Evolutionary conservation across 1,284 basidiomycete genomes (phyloP).

Genomic region (Coniferiporia weirii): DNA sequence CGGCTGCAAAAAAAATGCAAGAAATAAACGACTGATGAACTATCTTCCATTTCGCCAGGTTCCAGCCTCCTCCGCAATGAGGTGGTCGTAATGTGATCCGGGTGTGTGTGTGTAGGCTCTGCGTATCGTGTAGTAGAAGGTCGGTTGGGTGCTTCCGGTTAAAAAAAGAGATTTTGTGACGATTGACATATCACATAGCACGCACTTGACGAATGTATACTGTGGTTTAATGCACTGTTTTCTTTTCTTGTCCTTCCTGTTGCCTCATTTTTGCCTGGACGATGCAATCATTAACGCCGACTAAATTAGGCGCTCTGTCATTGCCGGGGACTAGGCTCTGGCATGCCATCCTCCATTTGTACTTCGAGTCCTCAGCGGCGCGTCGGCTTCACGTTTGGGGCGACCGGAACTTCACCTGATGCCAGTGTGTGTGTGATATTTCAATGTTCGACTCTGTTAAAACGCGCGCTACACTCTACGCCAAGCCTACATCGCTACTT

Average conservation of each 20-base stretch:
- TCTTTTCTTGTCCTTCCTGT: background rate
- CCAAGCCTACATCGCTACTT: too few species aligned
- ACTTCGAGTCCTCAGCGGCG: too few species aligned
- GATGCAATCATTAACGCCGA: background rate
- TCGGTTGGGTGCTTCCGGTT: background rate
- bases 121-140: background rate
- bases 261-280: background rate
- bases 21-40: background rate
- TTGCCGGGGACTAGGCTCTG: too few species aligned
- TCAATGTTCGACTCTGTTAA: too few species aligned
- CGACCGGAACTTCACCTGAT: too few species aligned
- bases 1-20: background rate
- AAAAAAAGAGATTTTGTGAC: background rate
- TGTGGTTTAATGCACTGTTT: background rate
- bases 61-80: slow-evolving; percentile 37
- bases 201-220: background rate
- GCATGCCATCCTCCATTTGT: too few species aligned
- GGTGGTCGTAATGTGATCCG: background rate
- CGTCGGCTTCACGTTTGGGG: too few species aligned
- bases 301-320: too few species aligned
- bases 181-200: background rate
- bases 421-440: too few species aligned
- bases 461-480: too few species aligned
- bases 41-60: slow-evolving; percentile 22
- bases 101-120: background rate